These are phyloP conservation scores for Podaxis sp. DNA, from an alignment of 768 basidiomycete genomes.

Conservation along the genomic window DNA sequence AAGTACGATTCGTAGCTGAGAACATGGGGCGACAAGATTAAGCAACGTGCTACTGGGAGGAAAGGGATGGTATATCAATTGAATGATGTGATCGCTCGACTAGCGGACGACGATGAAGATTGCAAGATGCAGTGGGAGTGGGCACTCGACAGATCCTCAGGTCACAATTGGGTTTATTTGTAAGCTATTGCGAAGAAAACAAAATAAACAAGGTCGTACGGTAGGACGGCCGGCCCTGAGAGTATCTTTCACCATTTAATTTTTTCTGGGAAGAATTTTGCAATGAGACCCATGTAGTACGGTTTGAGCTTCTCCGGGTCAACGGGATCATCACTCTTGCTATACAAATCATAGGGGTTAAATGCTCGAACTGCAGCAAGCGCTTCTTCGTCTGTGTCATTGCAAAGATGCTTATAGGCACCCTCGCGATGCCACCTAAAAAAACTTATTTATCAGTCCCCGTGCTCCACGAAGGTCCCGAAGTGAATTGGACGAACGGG, in stretches of 20 bases:
- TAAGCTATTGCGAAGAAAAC: not conserved
- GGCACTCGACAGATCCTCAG: too few relatives aligned
- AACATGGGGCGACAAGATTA: not conserved
- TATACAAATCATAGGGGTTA: conserved; percentile 94
- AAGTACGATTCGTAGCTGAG: not conserved
- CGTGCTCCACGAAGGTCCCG: not conserved
- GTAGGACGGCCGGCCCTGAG: not conserved
- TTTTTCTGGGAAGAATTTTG: conserved; percentile 78
- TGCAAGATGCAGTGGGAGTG: too few relatives aligned
- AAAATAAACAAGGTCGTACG: not conserved
- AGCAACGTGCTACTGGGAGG: not conserved
- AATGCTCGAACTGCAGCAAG: conserved; percentile 79
- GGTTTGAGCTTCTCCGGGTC: conserved; percentile 62
- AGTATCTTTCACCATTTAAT: conserved; percentile 65
- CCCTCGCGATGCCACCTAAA: conserved; percentile 76
- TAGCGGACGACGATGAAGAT: too few relatives aligned
- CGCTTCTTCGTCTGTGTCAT: conserved; percentile 59
- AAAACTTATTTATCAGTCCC: not conserved
- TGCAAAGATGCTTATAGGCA: conserved; percentile 78
- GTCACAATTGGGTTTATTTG: too few relatives aligned
- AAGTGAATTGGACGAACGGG: conserved; percentile 31
- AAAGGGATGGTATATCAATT: not conserved
- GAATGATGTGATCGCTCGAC: not conserved
- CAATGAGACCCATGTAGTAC: conserved; percentile 80
- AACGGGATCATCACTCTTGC: conserved; percentile 75